Conservation (phyloP, 1,284 basidiomycete species). For the Vanrija sp. region DNA sequence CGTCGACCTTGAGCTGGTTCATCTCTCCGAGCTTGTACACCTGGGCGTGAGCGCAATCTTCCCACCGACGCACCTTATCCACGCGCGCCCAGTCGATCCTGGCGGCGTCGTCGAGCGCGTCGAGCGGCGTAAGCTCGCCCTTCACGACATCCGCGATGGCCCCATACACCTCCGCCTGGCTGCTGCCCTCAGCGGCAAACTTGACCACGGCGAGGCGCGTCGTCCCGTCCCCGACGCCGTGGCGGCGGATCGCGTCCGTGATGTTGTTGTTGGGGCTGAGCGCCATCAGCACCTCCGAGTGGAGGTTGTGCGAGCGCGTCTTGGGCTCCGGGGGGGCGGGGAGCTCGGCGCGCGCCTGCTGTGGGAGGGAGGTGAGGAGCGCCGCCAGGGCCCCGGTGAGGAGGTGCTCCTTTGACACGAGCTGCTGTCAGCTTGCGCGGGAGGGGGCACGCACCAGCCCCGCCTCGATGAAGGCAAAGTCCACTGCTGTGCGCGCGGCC, state of each 20-base stretch:
- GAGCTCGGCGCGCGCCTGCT: slow-evolving; percentile 2
- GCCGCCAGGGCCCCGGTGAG: slow-evolving; percentile 77
- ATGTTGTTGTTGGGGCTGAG: slow-evolving; percentile 86
- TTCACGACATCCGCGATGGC: slow-evolving; percentile 59
- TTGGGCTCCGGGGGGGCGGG: slow-evolving; percentile 16
- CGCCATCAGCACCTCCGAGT: slow-evolving; percentile 79
- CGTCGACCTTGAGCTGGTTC: slow-evolving; percentile 42
- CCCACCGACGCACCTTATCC: slow-evolving; percentile 59
- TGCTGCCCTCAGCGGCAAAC: slow-evolving; percentile 48
- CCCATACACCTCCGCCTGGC: slow-evolving; percentile 46
- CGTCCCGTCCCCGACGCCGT: slow-evolving; percentile 70
- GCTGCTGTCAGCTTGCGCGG: slow-evolving; percentile 16
- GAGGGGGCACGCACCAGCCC: slow-evolving; percentile 50
- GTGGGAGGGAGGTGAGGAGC: slow-evolving; percentile 58
- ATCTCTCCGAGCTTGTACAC: slow-evolving; percentile 67
- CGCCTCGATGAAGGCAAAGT: slow-evolving; percentile 85
- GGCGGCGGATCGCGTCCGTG: slow-evolving; percentile 74
- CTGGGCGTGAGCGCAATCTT: slow-evolving; percentile 49
- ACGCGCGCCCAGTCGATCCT: slow-evolving; percentile 51
- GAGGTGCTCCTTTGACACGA: slow-evolving; percentile 56
- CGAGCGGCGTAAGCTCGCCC: slow-evolving; percentile 56
- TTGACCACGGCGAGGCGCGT: slow-evolving; percentile 68
- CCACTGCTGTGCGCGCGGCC: slow-evolving; percentile 64
- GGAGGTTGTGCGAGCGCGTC: slow-evolving; percentile 43
- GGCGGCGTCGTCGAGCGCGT: slow-evolving; percentile 20